Evolutionary conservation across 1,284 basidiomycete species (phyloP).

Genomic region (Chiua sp.): DNA sequence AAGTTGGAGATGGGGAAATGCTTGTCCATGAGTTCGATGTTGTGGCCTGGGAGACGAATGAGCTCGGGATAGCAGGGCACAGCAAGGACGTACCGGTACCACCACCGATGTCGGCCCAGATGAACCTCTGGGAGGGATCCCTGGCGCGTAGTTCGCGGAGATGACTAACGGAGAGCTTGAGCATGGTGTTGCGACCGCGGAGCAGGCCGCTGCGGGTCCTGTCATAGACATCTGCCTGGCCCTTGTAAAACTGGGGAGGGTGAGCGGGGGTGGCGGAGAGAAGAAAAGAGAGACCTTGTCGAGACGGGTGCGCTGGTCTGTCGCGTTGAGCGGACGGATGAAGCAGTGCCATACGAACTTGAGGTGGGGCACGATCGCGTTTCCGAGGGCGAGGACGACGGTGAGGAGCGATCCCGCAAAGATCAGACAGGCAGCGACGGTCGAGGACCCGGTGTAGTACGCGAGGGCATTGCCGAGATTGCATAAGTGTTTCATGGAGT

Average conservation of each 20-base stretch:
- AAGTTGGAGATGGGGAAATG: too few species aligned
- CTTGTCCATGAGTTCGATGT: too few species aligned
- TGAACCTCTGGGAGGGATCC: conserved; percentile 53
- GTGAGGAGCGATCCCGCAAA: conserved; percentile 28
- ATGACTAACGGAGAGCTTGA: too few species aligned
- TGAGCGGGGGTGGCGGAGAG: background rate
- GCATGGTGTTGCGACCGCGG: too few species aligned
- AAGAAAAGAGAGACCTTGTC: conserved; percentile 42
- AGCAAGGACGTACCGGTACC: conserved; percentile 74
- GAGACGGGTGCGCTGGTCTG: conserved; percentile 48
- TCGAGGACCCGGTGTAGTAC: conserved; percentile 36
- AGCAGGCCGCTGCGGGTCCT: too few species aligned
- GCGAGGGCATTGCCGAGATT: conserved; percentile 26
- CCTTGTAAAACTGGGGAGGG: conserved; percentile 51
- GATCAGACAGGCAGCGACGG: conserved; percentile 32
- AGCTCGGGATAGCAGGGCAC: too few species aligned
- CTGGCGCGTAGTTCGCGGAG: conserved; percentile 54
- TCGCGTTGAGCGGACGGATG: conserved; percentile 43
- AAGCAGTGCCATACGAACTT: conserved; percentile 57
- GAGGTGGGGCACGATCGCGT: conserved; percentile 43
- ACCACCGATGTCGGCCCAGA: conserved; percentile 87
- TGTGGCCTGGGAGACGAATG: too few species aligned
- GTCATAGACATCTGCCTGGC: too few species aligned
- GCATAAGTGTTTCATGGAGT: too few species aligned
- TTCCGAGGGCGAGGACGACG: conserved; percentile 26